phyloP scores from a whole-genome alignment of 75 land plant species.

The Picea sitchensis region DNA sequence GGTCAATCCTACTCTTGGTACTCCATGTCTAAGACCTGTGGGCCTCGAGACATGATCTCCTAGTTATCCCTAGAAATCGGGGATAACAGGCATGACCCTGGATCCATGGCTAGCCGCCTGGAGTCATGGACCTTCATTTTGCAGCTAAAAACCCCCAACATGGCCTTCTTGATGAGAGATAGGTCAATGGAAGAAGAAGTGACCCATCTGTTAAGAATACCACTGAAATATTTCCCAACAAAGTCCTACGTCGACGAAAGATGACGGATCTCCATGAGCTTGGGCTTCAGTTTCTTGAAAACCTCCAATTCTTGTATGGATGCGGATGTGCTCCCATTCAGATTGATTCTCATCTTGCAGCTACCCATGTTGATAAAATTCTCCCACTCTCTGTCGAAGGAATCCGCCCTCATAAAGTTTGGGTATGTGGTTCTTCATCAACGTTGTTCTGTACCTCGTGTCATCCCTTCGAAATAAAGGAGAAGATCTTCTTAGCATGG shows the following conservation, averaged over 20 bases:
- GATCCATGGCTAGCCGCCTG: too few species aligned
- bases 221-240: constrained; percentile 17
- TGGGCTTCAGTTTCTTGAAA: constrained; percentile 74
- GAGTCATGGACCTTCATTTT: not conserved
- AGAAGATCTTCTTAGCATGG: constrained; percentile 61
- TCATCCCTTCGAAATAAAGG: constrained; percentile 75
- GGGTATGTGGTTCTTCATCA: constrained; percentile 32
- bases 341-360: not conserved
- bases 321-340: not conserved
- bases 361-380: constrained; percentile 37
- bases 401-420: constrained; percentile 58
- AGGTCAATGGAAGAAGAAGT: constrained; percentile 38
- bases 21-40: too few species aligned
- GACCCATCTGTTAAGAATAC: constrained; percentile 39
- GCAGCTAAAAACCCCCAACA: constrained; percentile 6
- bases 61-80: too few species aligned
- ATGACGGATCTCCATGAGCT: constrained; percentile 59
- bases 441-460: constrained; percentile 33
- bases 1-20: too few species aligned
- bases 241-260: constrained; percentile 73
- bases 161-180: constrained; percentile 49
- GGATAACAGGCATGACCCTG: too few species aligned
- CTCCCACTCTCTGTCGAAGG: constrained; percentile 81
- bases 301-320: constrained; percentile 53
- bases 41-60: too few species aligned